Percentiles rank a stretch among this genome's conserved stretches.
Conservation (phyloP, 2,329 filamentous ascomycete genomes). For the Penicillium paneum region DNA sequence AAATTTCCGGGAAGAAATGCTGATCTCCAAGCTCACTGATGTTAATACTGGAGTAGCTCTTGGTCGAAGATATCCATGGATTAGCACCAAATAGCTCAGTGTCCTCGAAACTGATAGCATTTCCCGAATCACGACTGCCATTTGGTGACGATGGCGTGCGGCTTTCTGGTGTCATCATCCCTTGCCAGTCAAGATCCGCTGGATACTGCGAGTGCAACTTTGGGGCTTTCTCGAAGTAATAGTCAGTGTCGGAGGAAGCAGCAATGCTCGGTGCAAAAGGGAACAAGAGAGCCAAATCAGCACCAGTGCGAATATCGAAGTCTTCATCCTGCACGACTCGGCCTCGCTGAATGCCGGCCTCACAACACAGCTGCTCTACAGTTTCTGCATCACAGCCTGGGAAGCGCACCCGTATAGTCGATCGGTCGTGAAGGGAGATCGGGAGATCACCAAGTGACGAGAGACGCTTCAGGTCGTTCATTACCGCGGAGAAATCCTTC, state of each 20-base stretch:
- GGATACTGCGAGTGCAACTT: conserved; percentile 28
- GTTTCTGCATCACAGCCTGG: conserved; percentile 83
- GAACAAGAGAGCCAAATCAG: conserved; percentile 74
- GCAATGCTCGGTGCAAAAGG: conserved; percentile 72
- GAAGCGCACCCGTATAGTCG: conserved; percentile 76
- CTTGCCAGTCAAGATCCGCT: conserved; percentile 54
- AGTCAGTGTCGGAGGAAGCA: conserved; percentile 42
- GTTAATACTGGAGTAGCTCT: conserved; percentile 57
- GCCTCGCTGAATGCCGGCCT: conserved; percentile 79
- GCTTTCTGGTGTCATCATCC: conserved; percentile 52
- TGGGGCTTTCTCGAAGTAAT: conserved; percentile 44
- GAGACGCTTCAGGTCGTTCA: conserved; percentile 77
- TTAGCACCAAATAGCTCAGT: conserved; percentile 48
- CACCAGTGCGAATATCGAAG: conserved; percentile 66
- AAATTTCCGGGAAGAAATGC: conserved; percentile 39
- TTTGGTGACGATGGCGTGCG: conserved; percentile 23
- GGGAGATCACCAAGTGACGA: conserved; percentile 78
- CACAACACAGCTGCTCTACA: conserved; percentile 78
- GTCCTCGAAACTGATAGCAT: conserved; percentile 41
- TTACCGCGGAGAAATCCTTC: conserved; percentile 74
- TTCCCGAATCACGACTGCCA: conserved; percentile 24
- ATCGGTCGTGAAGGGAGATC: conserved; percentile 65
- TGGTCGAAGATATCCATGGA: conserved; percentile 54
- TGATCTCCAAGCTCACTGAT: conserved; percentile 50
- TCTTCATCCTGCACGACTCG: conserved; percentile 73